Evolutionary conservation across 345 rosid species (phyloP).

Genomic region (Erysimum cheiranthoides): DNA sequence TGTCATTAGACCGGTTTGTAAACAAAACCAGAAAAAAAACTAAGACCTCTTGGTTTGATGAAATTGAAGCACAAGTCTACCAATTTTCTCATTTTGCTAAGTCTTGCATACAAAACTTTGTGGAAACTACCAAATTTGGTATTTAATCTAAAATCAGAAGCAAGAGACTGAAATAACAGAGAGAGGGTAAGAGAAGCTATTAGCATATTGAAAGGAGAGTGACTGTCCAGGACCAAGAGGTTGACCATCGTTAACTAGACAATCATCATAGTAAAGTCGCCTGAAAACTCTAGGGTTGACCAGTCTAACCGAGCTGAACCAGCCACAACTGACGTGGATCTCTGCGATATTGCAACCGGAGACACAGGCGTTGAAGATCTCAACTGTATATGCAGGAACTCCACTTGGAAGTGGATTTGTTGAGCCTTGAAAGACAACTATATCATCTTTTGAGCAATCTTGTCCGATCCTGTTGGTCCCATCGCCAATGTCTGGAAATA

Average conservation of each 20-base stretch:
- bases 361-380: constrained; percentile 54
- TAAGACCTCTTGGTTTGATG: neutral
- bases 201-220: constrained; percentile 72
- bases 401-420: constrained; percentile 67
- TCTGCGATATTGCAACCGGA: constrained; percentile 64
- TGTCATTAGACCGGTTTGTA: neutral
- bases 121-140: constrained; percentile 1
- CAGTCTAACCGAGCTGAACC: constrained; percentile 70
- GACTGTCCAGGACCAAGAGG: constrained; percentile 65
- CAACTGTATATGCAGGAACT: constrained; percentile 66
- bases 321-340: constrained; percentile 75
- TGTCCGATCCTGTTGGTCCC: constrained; percentile 53
- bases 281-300: constrained; percentile 67
- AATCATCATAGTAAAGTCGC: constrained; percentile 63
- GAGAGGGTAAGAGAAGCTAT: constrained; percentile 63
- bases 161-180: constrained; percentile 65
- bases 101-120: neutral
- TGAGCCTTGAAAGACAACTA: constrained; percentile 61
- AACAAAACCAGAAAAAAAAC: too few relatives aligned
- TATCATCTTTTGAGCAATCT: constrained; percentile 69
- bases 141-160: constrained; percentile 35
- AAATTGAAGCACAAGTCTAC: neutral
- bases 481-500: constrained; percentile 40
- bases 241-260: constrained; percentile 69
- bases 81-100: neutral